Evolutionary conservation across 2,329 filamentous ascomycete species (phyloP).

Genomic region (Fusarium floridanum): DNA sequence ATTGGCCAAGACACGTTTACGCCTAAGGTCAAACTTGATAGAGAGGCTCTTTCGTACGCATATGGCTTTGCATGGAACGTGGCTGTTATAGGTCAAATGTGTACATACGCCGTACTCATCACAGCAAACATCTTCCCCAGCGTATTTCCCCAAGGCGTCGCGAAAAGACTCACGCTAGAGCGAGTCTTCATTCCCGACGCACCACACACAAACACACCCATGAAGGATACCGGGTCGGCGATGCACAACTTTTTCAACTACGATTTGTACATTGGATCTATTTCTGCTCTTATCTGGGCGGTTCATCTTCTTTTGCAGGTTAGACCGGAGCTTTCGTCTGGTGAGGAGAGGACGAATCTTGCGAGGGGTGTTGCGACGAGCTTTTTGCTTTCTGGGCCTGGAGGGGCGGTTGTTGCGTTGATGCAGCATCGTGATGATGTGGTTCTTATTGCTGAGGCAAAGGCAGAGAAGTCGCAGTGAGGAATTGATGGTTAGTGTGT

Average conservation of each 20-base stretch:
- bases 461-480: constrained; percentile 42
- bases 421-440: constrained; percentile 45
- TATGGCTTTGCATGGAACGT: constrained; percentile 46
- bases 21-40: constrained; percentile 29
- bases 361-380: constrained; percentile 34
- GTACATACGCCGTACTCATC: constrained; percentile 31
- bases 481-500: neutral
- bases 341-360: constrained; percentile 37
- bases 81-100: constrained; percentile 41
- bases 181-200: constrained; percentile 39
- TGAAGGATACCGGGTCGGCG: constrained; percentile 29
- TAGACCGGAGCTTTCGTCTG: constrained; percentile 23
- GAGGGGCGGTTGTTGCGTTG: constrained; percentile 41
- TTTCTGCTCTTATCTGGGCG: constrained; percentile 36
- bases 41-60: constrained; percentile 35
- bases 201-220: constrained; percentile 32
- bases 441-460: constrained; percentile 40
- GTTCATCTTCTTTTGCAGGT: constrained; percentile 30
- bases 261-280: constrained; percentile 41
- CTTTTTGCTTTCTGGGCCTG: constrained; percentile 39
- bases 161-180: constrained; percentile 17
- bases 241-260: constrained; percentile 45
- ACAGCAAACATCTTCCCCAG: constrained; percentile 20
- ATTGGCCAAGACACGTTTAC: constrained; percentile 38
- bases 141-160: constrained; percentile 35